A percentile compares a stretch with the other conserved stretches of the same genome.
Conservation (phyloP, 345 rosid genomes). For the Psidium friedrichsthalianum region DNA sequence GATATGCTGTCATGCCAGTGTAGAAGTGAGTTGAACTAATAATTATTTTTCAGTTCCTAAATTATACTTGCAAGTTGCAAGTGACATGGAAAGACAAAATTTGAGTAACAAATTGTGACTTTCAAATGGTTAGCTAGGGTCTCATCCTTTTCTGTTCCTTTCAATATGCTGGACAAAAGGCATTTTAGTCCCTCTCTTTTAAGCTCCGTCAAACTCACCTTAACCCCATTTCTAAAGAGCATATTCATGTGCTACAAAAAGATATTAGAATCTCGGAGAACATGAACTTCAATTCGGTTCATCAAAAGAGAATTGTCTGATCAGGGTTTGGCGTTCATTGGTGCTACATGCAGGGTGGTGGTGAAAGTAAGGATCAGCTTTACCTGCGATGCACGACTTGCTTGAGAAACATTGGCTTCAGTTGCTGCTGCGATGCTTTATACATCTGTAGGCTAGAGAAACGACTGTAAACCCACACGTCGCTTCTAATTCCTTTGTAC, state of each 20-base stretch:
- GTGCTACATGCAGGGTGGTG: slow-evolving; percentile 53
- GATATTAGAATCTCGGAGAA: background rate
- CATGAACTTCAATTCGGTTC: background rate
- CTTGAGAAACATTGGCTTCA: slow-evolving; percentile 45
- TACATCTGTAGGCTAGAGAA: no score
- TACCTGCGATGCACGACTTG: slow-evolving; percentile 54
- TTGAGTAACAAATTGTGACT: background rate
- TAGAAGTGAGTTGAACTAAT: background rate
- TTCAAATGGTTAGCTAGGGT: background rate
- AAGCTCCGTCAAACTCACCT: background rate
- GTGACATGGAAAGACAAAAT: background rate
- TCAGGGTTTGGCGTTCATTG: background rate
- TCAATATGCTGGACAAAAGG: background rate
- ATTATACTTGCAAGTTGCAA: background rate
- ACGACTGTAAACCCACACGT: no score
- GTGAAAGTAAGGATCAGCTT: slow-evolving; percentile 72
- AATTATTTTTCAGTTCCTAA: no score
- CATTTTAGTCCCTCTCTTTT: background rate
- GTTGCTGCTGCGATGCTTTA: background rate
- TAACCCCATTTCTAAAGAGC: background rate
- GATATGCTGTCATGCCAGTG: background rate
- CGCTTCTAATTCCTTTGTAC: no score
- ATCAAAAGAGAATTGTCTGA: background rate
- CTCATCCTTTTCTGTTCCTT: background rate
- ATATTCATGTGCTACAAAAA: background rate